A percentile compares a stretch with the other conserved stretches of the same genome.
These are phyloP conservation scores for Cyphellophora europaea DNA, from an alignment of 2,329 filamentous ascomycete genomes.

Conservation along the genomic window DNA sequence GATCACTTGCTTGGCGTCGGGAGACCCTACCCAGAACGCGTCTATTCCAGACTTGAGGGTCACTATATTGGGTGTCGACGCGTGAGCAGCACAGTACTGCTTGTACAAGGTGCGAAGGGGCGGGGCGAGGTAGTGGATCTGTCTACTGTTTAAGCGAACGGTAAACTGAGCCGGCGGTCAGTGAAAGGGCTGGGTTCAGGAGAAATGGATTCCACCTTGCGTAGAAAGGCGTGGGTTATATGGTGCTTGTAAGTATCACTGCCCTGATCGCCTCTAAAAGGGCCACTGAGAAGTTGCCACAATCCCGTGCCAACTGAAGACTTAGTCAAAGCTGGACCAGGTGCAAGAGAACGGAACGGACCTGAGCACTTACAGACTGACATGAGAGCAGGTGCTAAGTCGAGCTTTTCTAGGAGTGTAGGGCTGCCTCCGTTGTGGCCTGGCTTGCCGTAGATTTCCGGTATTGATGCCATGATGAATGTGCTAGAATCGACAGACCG, in stretches of 20 bases:
- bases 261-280: constrained; percentile 29
- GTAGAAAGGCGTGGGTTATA: constrained; percentile 23
- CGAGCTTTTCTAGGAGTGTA: constrained; percentile 12
- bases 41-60: constrained; percentile 13
- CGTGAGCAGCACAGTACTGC: constrained; percentile 10
- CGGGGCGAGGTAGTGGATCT: constrained; percentile 14
- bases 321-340: too few relatives aligned
- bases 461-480: not conserved
- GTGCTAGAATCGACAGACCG: too few relatives aligned
- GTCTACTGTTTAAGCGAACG: constrained; percentile 9
- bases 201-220: too few relatives aligned
- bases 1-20: constrained; percentile 15
- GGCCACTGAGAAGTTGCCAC: too few relatives aligned
- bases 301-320: too few relatives aligned
- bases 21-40: constrained; percentile 18
- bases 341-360: too few relatives aligned
- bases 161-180: too few relatives aligned
- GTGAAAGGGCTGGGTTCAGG: too few relatives aligned
- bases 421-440: not conserved
- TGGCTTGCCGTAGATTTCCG: not conserved
- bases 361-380: too few relatives aligned
- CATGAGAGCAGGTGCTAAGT: constrained; percentile 10
- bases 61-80: constrained; percentile 10
- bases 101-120: constrained; percentile 15
- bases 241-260: constrained; percentile 27